phyloP scores from a whole-genome alignment of 2,329 filamentous ascomycete species.

The Emmonsiellopsis sp. region DNA sequence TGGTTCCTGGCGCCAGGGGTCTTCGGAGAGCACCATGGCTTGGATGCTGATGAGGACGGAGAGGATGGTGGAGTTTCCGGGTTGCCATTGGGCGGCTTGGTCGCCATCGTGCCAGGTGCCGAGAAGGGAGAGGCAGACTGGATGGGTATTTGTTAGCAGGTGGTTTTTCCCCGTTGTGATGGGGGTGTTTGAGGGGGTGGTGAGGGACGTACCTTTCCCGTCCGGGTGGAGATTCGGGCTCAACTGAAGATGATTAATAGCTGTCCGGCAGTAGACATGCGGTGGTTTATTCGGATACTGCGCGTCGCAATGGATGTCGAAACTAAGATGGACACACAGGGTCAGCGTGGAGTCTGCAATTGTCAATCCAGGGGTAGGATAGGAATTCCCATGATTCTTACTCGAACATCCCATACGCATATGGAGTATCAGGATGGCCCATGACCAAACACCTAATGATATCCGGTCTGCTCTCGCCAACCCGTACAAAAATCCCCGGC shows the following conservation, averaged over 20 bases:
- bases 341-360: neutral
- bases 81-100: constrained; percentile 35
- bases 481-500: constrained; percentile 43
- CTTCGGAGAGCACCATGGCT: constrained; percentile 47
- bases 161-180: neutral
- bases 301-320: constrained; percentile 40
- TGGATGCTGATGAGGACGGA: constrained; percentile 50
- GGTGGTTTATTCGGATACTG: constrained; percentile 39
- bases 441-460: constrained; percentile 44
- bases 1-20: constrained; percentile 50
- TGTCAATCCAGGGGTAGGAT: neutral
- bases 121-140: constrained; percentile 44
- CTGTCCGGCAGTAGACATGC: constrained; percentile 36
- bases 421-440: constrained; percentile 43
- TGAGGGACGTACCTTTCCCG: constrained; percentile 35
- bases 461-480: constrained; percentile 39
- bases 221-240: constrained; percentile 46
- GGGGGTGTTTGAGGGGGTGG: neutral
- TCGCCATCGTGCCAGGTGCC: constrained; percentile 40
- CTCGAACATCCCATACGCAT: constrained; percentile 47
- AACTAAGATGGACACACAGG: constrained; percentile 17
- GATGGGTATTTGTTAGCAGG: constrained; percentile 5
- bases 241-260: constrained; percentile 35
- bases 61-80: constrained; percentile 40
- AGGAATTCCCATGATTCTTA: constrained; percentile 6